Base-by-base conservation (phyloP, 192 early-diverging fungal genomes). In the Coemansia guatemalensis region DNA sequence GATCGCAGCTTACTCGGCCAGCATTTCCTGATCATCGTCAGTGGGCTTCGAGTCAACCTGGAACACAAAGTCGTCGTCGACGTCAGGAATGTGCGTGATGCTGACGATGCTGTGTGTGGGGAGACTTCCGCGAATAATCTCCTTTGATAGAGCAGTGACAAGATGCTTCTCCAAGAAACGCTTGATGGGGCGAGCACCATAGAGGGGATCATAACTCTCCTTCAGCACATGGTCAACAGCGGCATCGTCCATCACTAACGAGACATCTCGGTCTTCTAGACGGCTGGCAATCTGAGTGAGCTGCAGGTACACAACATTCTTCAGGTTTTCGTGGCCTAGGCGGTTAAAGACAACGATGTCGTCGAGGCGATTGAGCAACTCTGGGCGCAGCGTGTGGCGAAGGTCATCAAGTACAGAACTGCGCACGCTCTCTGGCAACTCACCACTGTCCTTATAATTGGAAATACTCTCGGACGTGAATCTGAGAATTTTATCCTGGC, bases 321-420 rank as follows among this genome's bases (percentile, higher is more conserved):
- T 74, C 20, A 95, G 84, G 32, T 90, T 81, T n/a, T 60, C 62
- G 14, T 74, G 73, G 12, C 68, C 72, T 20, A 95, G 84, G 22
- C 92, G 88, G 24, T 87, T 75, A 83, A 96, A 96, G 24, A 94
- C 67, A 55, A 97, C 88, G 68, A 95, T 90, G 53, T 98, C 96
- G 51, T 95, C 95, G 41, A 99, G 88, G 26, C 97, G 89, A 82
- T 99, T 99, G 47, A 99, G 78, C 73, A 99, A 89, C 81, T 99
- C 97, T 17, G 97, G 91, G 4, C 92, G 88, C 88, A 98, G 90
- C 14, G 85, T 82, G 21, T 60, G 75, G 53, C 86, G 87, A 48
- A 98, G 93, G 57, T 93, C 90, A 11, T 76, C 62, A 89, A 98
- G 93, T 41, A 98, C 97, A 4, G 55, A 62, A 17, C 83, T 82